Evolutionary conservation across 495 filamentous ascomycete genomes (phyloP).

Genomic region (Paragyromitra xinjiangensis): DNA sequence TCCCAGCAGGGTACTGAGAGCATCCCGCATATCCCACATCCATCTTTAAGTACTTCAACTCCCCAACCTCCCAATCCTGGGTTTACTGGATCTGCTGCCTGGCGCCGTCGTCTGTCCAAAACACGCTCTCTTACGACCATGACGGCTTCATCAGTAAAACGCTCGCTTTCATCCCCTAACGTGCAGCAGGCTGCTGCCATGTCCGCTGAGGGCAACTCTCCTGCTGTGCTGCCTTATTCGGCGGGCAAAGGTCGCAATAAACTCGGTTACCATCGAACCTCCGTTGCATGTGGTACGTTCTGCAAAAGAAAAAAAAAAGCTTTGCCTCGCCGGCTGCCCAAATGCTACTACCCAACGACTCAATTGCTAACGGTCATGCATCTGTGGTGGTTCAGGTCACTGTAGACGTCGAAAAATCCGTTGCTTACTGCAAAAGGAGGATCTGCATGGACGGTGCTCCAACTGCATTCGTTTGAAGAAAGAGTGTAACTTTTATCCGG

Average conservation of each 20-base stretch:
- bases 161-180: constrained; percentile 57
- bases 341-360: constrained; percentile 42
- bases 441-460: constrained; percentile 83
- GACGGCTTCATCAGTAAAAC: constrained; percentile 54
- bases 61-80: constrained; percentile 54
- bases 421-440: constrained; percentile 81
- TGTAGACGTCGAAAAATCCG: constrained; percentile 95
- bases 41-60: constrained; percentile 56
- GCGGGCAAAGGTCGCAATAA: constrained; percentile 93
- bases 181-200: constrained; percentile 54
- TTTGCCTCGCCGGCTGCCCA: constrained; percentile 45
- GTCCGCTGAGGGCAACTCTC: constrained; percentile 38
- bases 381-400: constrained; percentile 69
- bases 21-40: constrained; percentile 53
- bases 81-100: constrained; percentile 52
- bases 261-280: constrained; percentile 95
- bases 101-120: constrained; percentile 58
- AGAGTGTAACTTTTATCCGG: constrained; percentile 92
- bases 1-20: constrained; percentile 49
- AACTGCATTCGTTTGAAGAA: constrained; percentile 97
- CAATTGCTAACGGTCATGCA: constrained; percentile 53
- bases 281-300: constrained; percentile 93
- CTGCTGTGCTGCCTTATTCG: constrained; percentile 57
- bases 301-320: constrained; percentile 44
- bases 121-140: constrained; percentile 57